Base-by-base conservation (phyloP, 495 filamentous ascomycete genomes). In the Tuber indicum region DNA sequence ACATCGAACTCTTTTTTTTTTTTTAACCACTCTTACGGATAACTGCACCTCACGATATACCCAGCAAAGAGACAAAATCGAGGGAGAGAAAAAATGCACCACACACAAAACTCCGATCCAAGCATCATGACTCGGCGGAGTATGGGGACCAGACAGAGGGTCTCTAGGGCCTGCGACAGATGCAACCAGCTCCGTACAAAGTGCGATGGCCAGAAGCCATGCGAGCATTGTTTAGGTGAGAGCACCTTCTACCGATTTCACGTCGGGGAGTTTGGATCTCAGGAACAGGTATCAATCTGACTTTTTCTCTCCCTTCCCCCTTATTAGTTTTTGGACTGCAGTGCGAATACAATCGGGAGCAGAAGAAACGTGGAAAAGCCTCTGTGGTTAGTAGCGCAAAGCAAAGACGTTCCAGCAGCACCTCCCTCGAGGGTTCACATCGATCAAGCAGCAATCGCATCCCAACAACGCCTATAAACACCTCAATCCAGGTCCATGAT, bases 171-270 rank as follows among this genome's bases (percentile, higher is more conserved):
- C 62, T 80, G 94, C 85, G 94, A 97, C 84, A 94, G 96, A 84
- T 97, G 94, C 86, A 97, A 97, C 85, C 94, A 97, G 84, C 87
- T 97, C 66, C 89, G 94, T 82, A 97, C 94, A 70, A 97, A 96
- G 85, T 97, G 94, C 84, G 94, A 97, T 85, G 94, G 94, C 76
- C 92, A 96, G 82, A 89, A 90, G 77, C 94, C 94, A 21, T 97
- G 94, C 83, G 93, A 93, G 74, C 94, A 97, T 87, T 97, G 94
- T 85, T 90, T 94, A 83, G 93, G 93, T 96, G 87, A 82, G 86
- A 85, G 52, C 58, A 66, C 58, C 14, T 36, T 36, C 58, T 17
- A 36, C 4, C 58, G 5, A 66, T 66, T 36, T 36, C 58, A 4
- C 6, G 14, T 19, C 16, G 14, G 58, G 58, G 32, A 36, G 58